Percentiles rank a stretch among this genome's conserved stretches.
These are phyloP conservation scores for Alloteropsis semialata DNA, from an alignment of 176 grass and related monocot genomes.

Conservation along the genomic window DNA sequence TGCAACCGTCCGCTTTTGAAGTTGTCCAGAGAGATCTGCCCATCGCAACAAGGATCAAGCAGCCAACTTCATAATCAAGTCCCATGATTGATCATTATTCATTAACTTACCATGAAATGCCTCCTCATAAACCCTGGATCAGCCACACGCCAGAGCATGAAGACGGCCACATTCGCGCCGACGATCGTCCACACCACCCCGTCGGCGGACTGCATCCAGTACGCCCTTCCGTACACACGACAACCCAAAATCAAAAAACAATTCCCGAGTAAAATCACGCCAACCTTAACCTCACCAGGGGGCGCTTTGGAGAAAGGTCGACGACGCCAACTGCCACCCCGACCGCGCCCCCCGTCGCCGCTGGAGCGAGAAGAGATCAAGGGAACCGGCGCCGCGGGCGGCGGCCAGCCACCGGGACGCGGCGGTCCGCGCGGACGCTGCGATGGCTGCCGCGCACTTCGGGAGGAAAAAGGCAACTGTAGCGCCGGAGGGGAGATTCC, in stretches of 20 bases:
- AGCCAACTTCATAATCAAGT: background rate
- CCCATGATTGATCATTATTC: background rate
- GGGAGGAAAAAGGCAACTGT: constrained; percentile 4
- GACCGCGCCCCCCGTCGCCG: constrained; percentile 8
- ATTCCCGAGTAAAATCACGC: background rate
- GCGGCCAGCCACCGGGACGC: constrained; percentile 23
- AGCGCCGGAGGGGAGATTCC: constrained; percentile 15
- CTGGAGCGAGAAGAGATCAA: constrained; percentile 44
- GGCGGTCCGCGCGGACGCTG: background rate
- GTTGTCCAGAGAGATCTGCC: constrained; percentile 85
- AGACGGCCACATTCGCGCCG: constrained; percentile 72
- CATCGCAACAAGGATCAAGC: constrained; percentile 24
- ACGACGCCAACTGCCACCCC: background rate
- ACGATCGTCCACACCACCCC: constrained; percentile 48
- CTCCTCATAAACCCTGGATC: constrained; percentile 64
- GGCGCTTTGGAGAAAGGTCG: background rate
- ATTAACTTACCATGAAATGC: constrained; percentile 67
- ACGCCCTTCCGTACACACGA: constrained; percentile 42
- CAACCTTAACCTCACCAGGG: constrained; percentile 38
- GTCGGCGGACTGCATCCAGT: constrained; percentile 33
- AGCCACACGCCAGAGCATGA: constrained; percentile 64
- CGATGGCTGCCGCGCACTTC: constrained; percentile 22
- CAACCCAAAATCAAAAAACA: constrained; percentile 15
- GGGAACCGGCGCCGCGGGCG: background rate
- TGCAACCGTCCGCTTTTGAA: constrained; percentile 78